Conservation (phyloP, 1,284 basidiomycete genomes). For the Pseudozyma pruni region DNA sequence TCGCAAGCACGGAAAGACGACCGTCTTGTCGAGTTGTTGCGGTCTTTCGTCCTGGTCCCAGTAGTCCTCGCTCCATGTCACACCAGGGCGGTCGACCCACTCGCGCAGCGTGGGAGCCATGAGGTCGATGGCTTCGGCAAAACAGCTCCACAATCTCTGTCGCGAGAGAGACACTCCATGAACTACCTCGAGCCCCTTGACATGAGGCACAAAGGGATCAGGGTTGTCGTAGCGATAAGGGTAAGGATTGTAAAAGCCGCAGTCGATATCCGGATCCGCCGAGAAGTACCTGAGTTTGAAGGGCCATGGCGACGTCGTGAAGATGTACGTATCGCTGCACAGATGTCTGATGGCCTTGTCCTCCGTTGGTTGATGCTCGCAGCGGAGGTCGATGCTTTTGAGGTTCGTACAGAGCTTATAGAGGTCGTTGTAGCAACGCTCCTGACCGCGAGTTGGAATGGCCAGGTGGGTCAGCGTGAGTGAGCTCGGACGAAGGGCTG, state of each 20-base stretch:
- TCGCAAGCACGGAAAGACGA: neutral
- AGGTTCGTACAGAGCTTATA: slow-evolving; percentile 6
- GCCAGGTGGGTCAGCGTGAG: slow-evolving; percentile 1
- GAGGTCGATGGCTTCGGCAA: neutral
- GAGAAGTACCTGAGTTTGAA: slow-evolving; percentile 3
- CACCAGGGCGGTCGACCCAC: slow-evolving; percentile 1
- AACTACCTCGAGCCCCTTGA: slow-evolving; percentile 1
- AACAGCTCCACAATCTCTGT: neutral
- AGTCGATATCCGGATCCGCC: neutral
- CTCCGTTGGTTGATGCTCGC: neutral
- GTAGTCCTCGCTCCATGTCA: too few relatives aligned
- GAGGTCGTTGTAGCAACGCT: slow-evolving; percentile 3
- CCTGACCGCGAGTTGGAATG: slow-evolving; percentile 4
- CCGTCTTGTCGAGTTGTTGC: neutral
- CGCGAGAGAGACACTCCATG: neutral
- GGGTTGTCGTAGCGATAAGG: too few relatives aligned
- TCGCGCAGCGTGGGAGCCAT: slow-evolving; percentile 6
- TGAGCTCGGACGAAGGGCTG: slow-evolving; percentile 2
- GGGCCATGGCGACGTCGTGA: neutral
- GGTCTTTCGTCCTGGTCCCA: neutral
- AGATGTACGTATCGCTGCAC: neutral
- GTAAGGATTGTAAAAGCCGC: neutral
- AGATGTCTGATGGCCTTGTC: too few relatives aligned
- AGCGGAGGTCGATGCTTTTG: neutral
- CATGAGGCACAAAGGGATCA: neutral